Evolutionary conservation across 495 filamentous ascomycete species (phyloP).

Genomic region (Penicillium malachiteum): DNA sequence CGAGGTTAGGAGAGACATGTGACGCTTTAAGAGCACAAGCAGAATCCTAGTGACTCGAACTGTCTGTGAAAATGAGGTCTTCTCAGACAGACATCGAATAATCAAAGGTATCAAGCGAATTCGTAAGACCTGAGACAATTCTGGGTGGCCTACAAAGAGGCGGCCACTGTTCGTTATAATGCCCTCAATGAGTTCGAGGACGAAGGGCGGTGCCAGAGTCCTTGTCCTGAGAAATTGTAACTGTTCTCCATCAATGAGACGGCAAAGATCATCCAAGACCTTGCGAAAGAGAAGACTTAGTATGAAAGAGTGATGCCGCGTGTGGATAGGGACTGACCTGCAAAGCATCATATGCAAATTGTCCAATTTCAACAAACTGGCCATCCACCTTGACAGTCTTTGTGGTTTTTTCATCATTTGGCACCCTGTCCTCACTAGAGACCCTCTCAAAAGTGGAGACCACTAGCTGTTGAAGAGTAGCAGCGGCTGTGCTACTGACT

Average conservation of each 20-base stretch:
- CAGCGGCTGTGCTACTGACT: slow-evolving; percentile 91
- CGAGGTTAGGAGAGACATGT: slow-evolving; percentile 68
- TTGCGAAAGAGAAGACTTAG: slow-evolving; percentile 30
- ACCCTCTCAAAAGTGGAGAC: slow-evolving; percentile 92
- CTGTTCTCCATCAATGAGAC: slow-evolving; percentile 78
- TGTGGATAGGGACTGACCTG: slow-evolving; percentile 43
- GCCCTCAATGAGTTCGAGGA: slow-evolving; percentile 88
- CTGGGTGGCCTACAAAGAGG: slow-evolving; percentile 74
- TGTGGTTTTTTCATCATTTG: slow-evolving; percentile 35
- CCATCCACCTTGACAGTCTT: slow-evolving; percentile 49
- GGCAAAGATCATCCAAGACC: slow-evolving; percentile 87
- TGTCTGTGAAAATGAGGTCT: slow-evolving; percentile 76
- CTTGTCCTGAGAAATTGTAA: slow-evolving; percentile 76
- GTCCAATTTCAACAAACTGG: slow-evolving; percentile 60
- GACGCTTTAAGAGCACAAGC: slow-evolving; percentile 71
- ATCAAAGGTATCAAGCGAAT: slow-evolving; percentile 79
- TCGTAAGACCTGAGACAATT: slow-evolving; percentile 78
- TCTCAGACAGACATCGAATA: slow-evolving; percentile 73
- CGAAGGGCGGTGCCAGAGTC: slow-evolving; percentile 73
- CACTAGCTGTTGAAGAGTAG: slow-evolving; percentile 91
- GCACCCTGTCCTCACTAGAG: slow-evolving; percentile 72
- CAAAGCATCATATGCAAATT: slow-evolving; percentile 85
- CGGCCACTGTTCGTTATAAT: slow-evolving; percentile 79
- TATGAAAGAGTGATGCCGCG: not conserved
- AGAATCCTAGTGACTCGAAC: slow-evolving; percentile 80